Base-by-base conservation (phyloP, 192 early-diverging fungal genomes). In the Linnemannia exigua region DNA sequence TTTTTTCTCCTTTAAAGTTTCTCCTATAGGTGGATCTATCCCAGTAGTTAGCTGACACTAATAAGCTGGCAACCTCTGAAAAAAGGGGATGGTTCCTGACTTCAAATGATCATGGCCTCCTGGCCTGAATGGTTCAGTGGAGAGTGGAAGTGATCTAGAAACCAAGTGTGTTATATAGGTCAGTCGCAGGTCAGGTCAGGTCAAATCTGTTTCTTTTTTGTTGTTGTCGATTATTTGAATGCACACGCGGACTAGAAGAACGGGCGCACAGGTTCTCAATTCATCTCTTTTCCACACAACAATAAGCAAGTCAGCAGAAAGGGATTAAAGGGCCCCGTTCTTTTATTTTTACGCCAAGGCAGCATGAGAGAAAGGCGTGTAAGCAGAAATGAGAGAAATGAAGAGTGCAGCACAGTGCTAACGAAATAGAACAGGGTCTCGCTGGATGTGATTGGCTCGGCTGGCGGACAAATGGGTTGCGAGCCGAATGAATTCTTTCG, bases 341-440 rank as follows among this genome's bases (percentile, higher is more conserved):
- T n/a, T n/a, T n/a, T n/a, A n/a, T n/a, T n/a, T n/a, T 54, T 63
- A 63, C 58, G 58, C 58, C 58, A 63, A 63, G 52, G 58, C 28
- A 28, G 52, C 3, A 44, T 44, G 41, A 44, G 9, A 9, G 9
- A 9, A 44, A 44, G 41, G 7, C 12, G 28, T 61, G 58, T 61
- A n/a, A 61, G 58, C 25, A 61, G 14, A 12, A 31, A 61, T 31
- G 48, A 1, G 58, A 63, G 58, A 12, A 63, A 63, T 63, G 25
- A 31, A 12, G 31, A 63, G 31, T 63, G 58, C 25, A 63, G 58
- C 58, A 31, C 58, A 33, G 58, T 63, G 58, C 28, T 31, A 25
- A n/a, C n/a, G n/a, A 63, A 25, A 1, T 31, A 1, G 58, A 25
- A 15, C 58, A 63, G 12, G 58, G 58, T 63, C 58, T 33, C 58